Conservation (phyloP, 2,329 filamentous ascomycete genomes). For the Calonectria honghensis region DNA sequence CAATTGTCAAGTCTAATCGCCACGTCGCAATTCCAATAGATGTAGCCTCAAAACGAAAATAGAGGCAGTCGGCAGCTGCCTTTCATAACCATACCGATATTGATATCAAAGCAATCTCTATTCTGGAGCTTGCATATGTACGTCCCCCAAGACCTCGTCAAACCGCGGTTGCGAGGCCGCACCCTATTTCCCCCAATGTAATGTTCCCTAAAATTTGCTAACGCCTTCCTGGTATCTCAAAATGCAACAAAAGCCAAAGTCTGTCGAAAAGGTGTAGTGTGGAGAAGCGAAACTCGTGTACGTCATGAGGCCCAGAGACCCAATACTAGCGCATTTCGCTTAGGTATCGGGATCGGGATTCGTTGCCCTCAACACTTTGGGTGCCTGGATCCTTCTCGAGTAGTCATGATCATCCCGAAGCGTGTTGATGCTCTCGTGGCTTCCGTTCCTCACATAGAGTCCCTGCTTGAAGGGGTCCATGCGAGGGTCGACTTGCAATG, state of each 20-base stretch:
- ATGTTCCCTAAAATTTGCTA: slow-evolving; percentile 55
- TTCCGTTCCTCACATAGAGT: slow-evolving; percentile 75
- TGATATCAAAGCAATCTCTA: slow-evolving; percentile 44
- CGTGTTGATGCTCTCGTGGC: slow-evolving; percentile 78
- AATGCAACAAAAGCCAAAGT: slow-evolving; percentile 57
- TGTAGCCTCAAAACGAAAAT: slow-evolving; percentile 49
- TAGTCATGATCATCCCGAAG: slow-evolving; percentile 80
- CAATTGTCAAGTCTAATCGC: slow-evolving; percentile 36
- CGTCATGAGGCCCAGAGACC: slow-evolving; percentile 57
- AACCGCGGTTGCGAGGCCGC: slow-evolving; percentile 39
- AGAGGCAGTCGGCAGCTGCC: slow-evolving; percentile 45
- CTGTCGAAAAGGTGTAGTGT: slow-evolving; percentile 48
- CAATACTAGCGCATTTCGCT: slow-evolving; percentile 42
- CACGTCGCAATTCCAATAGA: slow-evolving; percentile 46
- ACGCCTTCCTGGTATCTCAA: slow-evolving; percentile 65
- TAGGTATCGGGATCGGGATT: slow-evolving; percentile 73
- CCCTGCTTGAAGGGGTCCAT: slow-evolving; percentile 77
- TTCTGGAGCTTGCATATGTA: slow-evolving; percentile 44
- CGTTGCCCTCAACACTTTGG: slow-evolving; percentile 76
- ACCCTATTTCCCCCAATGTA: slow-evolving; percentile 49
- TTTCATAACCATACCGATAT: slow-evolving; percentile 48
- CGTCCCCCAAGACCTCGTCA: slow-evolving; percentile 43
- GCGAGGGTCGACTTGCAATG: slow-evolving; percentile 76
- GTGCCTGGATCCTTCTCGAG: slow-evolving; percentile 74
- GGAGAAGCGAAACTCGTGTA: slow-evolving; percentile 56